Conservation (phyloP, 2,329 filamentous ascomycete genomes). For the Trichoderma sp. region DNA sequence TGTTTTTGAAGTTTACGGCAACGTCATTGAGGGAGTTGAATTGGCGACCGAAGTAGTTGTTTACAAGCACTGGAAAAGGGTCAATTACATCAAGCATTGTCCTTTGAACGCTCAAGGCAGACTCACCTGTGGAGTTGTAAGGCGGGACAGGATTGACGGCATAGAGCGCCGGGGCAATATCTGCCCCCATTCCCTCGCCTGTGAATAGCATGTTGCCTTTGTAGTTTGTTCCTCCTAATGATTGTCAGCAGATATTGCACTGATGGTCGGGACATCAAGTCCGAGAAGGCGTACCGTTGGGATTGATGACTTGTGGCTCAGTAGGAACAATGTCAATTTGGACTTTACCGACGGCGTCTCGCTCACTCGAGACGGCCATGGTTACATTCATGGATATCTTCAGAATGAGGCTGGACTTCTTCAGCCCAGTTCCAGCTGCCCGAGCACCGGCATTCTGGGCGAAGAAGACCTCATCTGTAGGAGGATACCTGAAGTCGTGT, state of each 20-base stretch:
- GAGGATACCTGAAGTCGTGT: constrained; percentile 33
- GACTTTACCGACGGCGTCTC: constrained; percentile 46
- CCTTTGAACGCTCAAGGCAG: no score
- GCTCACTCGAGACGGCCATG: constrained; percentile 42
- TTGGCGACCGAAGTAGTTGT: constrained; percentile 46
- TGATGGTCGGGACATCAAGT: neutral
- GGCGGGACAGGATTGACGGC: constrained; percentile 33
- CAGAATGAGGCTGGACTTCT: constrained; percentile 51
- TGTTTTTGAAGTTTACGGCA: constrained; percentile 54
- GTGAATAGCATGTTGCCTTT: constrained; percentile 53
- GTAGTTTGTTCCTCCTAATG: constrained; percentile 53
- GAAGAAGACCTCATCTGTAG: constrained; percentile 55
- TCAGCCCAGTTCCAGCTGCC: constrained; percentile 50
- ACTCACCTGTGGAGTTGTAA: constrained; percentile 26
- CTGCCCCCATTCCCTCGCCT: constrained; percentile 53
- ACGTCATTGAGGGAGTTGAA: constrained; percentile 57
- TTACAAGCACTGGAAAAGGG: constrained; percentile 36
- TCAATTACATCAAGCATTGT: neutral
- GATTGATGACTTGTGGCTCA: constrained; percentile 51
- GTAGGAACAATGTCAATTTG: constrained; percentile 47
- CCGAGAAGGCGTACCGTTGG: constrained; percentile 47
- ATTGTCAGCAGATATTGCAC: neutral
- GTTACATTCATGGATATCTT: constrained; percentile 52
- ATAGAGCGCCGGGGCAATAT: constrained; percentile 35
- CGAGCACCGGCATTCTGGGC: constrained; percentile 51